Percentiles rank a stretch among this genome's conserved stretches.
These are phyloP conservation scores for Sonneratia alba DNA, from an alignment of 345 rosid species.

Conservation along the genomic window DNA sequence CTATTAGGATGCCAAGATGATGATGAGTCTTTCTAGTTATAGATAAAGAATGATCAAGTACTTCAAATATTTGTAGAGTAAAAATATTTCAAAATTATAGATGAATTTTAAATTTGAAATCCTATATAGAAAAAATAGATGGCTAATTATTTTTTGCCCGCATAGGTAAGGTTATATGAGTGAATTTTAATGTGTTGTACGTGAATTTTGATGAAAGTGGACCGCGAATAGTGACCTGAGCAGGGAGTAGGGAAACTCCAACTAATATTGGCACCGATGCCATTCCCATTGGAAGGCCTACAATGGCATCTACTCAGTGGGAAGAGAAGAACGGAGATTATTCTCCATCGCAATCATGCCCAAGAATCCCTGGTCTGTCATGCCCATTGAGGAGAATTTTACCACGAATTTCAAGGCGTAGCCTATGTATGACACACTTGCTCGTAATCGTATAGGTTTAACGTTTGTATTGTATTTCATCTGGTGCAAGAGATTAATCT, in stretches of 20 bases:
- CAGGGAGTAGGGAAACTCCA: neutral
- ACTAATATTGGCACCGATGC: conserved; percentile 6
- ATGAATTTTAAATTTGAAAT: too few species aligned
- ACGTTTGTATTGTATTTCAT: too few species aligned
- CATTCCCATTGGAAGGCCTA: conserved; percentile 11
- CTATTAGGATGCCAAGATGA: too few species aligned
- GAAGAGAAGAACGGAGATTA: neutral
- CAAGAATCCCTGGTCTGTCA: neutral
- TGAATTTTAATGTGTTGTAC: neutral
- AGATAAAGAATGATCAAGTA: too few species aligned
- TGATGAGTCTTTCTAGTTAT: too few species aligned
- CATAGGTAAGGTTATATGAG: neutral
- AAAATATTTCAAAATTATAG: too few species aligned
- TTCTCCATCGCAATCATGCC: conserved; percentile 3
- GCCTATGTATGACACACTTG: too few species aligned
- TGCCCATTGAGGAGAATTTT: neutral
- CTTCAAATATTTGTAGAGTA: too few species aligned
- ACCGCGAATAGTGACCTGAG: neutral
- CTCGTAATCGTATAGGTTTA: too few species aligned
- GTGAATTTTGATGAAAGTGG: neutral
- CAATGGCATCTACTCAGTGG: conserved; percentile 4
- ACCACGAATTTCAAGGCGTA: neutral
- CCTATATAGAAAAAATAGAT: too few species aligned
- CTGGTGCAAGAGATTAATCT: too few species aligned
- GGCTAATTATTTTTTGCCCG: too few species aligned